Percentiles rank a stretch among this genome's conserved stretches.
Evolutionary conservation across 2,329 filamentous ascomycete genomes (phyloP).

Genomic region (Cercospora brassicicola): DNA sequence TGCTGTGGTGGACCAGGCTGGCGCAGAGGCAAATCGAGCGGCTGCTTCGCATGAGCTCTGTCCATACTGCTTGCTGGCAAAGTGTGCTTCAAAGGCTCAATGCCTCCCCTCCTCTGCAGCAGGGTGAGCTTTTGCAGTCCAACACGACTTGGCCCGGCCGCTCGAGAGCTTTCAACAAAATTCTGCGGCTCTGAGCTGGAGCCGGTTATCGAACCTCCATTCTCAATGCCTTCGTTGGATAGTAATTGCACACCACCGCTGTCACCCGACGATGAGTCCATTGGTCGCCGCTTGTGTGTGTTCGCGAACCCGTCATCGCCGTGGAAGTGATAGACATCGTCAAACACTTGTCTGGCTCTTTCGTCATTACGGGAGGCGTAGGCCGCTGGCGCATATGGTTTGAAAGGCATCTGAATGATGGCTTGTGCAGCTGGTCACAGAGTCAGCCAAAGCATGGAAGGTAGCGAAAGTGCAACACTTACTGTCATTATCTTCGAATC

Average conservation of each 20-base stretch:
- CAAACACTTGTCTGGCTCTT: conserved; percentile 8
- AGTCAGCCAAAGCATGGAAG: neutral
- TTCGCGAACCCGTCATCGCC: conserved; percentile 7
- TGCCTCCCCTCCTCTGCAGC: neutral
- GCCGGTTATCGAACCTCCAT: neutral
- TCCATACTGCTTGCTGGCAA: neutral
- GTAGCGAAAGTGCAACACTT: conserved; percentile 24
- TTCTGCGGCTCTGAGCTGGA: neutral
- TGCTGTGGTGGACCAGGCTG: no score
- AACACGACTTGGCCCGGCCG: neutral
- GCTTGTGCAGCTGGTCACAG: conserved; percentile 28
- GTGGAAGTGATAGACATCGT: conserved; percentile 25
- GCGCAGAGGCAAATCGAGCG: no score
- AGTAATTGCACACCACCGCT: neutral
- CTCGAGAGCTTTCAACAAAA: neutral
- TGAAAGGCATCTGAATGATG: conserved; percentile 37
- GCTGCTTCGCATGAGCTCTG: neutral
- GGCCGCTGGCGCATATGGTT: conserved; percentile 26
- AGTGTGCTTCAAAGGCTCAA: neutral
- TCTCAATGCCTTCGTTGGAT: neutral
- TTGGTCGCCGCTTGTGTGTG: neutral
- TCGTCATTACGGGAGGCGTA: conserved; percentile 31
- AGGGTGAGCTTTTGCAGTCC: neutral
- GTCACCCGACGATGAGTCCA: neutral
- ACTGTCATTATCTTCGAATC: conserved; percentile 46